Evolutionary conservation across 2,329 filamentous ascomycete species (phyloP).

Genomic region (Botrytis tulipae): DNA sequence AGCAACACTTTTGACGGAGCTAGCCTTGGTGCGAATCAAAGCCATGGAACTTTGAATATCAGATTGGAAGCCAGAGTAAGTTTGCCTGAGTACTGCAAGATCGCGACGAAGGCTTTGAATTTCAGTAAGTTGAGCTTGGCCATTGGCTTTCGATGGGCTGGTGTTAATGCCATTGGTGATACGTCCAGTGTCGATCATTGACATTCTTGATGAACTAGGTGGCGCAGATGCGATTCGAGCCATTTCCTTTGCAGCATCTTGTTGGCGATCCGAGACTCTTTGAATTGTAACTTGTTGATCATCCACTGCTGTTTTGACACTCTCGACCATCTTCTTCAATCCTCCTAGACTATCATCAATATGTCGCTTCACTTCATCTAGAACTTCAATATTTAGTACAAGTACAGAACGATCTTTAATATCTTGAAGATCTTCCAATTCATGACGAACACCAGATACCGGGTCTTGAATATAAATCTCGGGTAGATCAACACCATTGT

Average conservation of each 20-base stretch:
- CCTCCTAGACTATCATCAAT: constrained; percentile 88
- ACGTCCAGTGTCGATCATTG: constrained; percentile 33
- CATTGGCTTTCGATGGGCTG: constrained; percentile 35
- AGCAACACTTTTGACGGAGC: constrained; percentile 73
- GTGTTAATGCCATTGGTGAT: constrained; percentile 31
- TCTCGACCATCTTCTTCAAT: constrained; percentile 78
- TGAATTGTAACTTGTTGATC: constrained; percentile 81
- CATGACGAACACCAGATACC: constrained; percentile 92
- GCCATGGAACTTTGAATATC: constrained; percentile 89
- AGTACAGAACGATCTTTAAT: constrained; percentile 93
- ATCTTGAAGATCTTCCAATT: constrained; percentile 88
- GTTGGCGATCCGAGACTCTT: constrained; percentile 83
- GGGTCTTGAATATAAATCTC: constrained; percentile 98
- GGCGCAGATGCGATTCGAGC: constrained; percentile 47
- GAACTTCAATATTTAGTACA: constrained; percentile 87
- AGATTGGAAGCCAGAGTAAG: constrained; percentile 85
- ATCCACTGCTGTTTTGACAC: constrained; percentile 78
- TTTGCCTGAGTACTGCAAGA: constrained; percentile 87
- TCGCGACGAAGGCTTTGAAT: constrained; percentile 82
- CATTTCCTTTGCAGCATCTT: constrained; percentile 86
- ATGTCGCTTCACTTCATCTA: constrained; percentile 95
- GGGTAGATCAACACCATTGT: constrained; percentile 86
- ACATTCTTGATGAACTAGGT: constrained; percentile 30
- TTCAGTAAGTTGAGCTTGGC: constrained; percentile 67
- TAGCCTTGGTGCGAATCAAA: constrained; percentile 76